Evolutionary conservation across 768 basidiomycete genomes (phyloP).

Genomic region (Lactarius pseudohatsudake): DNA sequence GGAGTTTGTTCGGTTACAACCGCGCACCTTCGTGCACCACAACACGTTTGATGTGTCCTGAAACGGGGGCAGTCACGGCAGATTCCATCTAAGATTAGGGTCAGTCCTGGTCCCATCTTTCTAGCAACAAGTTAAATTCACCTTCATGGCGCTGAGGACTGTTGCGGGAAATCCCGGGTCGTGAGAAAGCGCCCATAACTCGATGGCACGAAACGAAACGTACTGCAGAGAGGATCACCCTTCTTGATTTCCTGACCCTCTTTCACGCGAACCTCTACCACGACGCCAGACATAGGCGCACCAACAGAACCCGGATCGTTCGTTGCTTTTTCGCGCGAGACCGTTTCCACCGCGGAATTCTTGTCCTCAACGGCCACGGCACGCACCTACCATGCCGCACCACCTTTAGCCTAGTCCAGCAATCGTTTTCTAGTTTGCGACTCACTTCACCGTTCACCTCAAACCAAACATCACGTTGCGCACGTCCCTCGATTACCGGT

Average conservation of each 20-base stretch:
- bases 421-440: slow-evolving; percentile 15
- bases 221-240: slow-evolving; percentile 92
- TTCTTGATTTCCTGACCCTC: slow-evolving; percentile 98
- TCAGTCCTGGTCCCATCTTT: slow-evolving; percentile 28
- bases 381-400: slow-evolving; percentile 59
- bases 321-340: slow-evolving; percentile 93
- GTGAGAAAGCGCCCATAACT: slow-evolving; percentile 18
- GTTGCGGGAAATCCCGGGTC: slow-evolving; percentile 28
- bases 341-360: slow-evolving; percentile 93
- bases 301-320: slow-evolving; percentile 95
- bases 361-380: slow-evolving; percentile 96
- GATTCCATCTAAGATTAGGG: slow-evolving; percentile 82
- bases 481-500: slow-evolving; percentile 86
- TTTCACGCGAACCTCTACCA: slow-evolving; percentile 96
- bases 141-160: slow-evolving; percentile 99
- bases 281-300: slow-evolving; percentile 96
- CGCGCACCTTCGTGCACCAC: slow-evolving; percentile 78
- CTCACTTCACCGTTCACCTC: slow-evolving; percentile 94
- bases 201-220: slow-evolving; percentile 38
- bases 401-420: slow-evolving; percentile 9
- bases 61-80: slow-evolving; percentile 93
- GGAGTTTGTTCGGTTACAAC: slow-evolving; percentile 15
- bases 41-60: slow-evolving; percentile 93
- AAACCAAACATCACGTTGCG: slow-evolving; percentile 96
- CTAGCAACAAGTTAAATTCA: slow-evolving; percentile 36